Evolutionary conservation across 1,284 basidiomycete genomes (phyloP), one percentile per base, ranked within the genome.

Genomic region (Macrocybe sp.): DNA sequence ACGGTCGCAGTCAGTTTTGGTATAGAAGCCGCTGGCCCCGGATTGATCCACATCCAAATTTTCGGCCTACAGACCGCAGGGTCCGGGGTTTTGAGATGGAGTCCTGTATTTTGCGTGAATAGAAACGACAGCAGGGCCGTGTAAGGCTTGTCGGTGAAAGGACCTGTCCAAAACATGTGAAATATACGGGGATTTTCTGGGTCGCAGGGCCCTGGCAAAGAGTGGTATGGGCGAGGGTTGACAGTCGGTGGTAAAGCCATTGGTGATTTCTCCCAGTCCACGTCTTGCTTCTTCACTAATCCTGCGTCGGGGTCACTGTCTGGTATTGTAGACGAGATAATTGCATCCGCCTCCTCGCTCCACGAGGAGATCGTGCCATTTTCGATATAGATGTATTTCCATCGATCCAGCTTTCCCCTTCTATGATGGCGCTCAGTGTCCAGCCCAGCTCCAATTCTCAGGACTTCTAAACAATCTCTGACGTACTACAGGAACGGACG

Each of bases 31-130:
- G 68, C 87, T 53, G 67, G 84, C 59, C 89, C 89, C 62, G 67
- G 89, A 56, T 91, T 92, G 62, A 93, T 91, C 91, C 91, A 93
- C 46, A 92, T 68, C 89, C 89, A 92, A 58, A 93, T 83, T 56
- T 89, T 79, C 0, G 89, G 84, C 44, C 84, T 74, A 60, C 89
- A 92, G 2, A 64, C 60, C 6, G 56, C 60, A n/a, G 69, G 62
- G 29, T 60, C 55, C 12, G 69, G 62, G 50, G 68, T 67, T 12
- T 67, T 57, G 9, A 75, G 60, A 58, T 87, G 79, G 12, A 92
- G 70, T 2, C 83, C 85, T n/a, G 85, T 77, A 59, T 89, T 89
- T 59, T 92, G 88, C 12, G 87, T 89, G 65, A 79, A 90, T 7
- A 92, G 73, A 72, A 89, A 92, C 29, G 86, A 89, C 36, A 87